Percentiles rank a stretch among this genome's conserved stretches.
phyloP scores from a whole-genome alignment of 768 basidiomycete genomes.

The Pleurotus ostreatus region DNA sequence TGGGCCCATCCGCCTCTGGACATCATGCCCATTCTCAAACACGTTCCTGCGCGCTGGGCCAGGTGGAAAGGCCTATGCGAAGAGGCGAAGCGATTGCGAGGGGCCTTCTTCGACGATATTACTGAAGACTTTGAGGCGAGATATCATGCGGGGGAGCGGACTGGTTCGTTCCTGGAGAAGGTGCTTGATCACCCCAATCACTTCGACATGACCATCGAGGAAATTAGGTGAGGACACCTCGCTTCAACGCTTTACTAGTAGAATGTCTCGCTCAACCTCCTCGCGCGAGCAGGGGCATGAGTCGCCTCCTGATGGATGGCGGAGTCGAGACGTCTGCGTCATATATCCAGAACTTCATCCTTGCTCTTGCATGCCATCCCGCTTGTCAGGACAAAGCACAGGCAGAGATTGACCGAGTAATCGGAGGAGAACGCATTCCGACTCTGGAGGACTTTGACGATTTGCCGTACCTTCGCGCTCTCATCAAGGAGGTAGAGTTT shows the following conservation, averaged over 20 bases:
- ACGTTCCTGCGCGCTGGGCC: constrained; percentile 30
- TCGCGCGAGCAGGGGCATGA: constrained; percentile 20
- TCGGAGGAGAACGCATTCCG: constrained; percentile 19
- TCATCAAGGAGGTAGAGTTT: constrained; percentile 16
- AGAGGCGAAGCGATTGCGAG: constrained; percentile 20
- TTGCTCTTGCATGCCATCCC: constrained; percentile 15
- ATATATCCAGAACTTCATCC: constrained; percentile 19
- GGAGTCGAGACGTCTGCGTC: constrained; percentile 27
- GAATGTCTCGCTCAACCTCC: too few species aligned
- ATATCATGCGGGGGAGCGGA: constrained; percentile 18
- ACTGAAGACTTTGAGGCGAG: constrained; percentile 21
- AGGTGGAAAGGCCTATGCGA: constrained; percentile 26
- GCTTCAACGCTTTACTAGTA: background rate
- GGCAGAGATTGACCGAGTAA: constrained; percentile 18
- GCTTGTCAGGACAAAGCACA: constrained; percentile 19
- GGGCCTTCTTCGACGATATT: constrained; percentile 24
- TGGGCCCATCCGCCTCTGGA: constrained; percentile 31
- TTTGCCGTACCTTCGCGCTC: constrained; percentile 22
- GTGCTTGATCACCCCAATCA: constrained; percentile 19
- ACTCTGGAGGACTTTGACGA: constrained; percentile 18
- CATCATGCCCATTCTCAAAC: constrained; percentile 25
- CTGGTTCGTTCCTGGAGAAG: constrained; percentile 28
- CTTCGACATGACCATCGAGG: constrained; percentile 20
- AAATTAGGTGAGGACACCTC: constrained; percentile 15
- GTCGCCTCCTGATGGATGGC: constrained; percentile 24